Evolutionary conservation across 345 rosid species (phyloP).

Genomic region (Excoecaria cochinchinensis): DNA sequence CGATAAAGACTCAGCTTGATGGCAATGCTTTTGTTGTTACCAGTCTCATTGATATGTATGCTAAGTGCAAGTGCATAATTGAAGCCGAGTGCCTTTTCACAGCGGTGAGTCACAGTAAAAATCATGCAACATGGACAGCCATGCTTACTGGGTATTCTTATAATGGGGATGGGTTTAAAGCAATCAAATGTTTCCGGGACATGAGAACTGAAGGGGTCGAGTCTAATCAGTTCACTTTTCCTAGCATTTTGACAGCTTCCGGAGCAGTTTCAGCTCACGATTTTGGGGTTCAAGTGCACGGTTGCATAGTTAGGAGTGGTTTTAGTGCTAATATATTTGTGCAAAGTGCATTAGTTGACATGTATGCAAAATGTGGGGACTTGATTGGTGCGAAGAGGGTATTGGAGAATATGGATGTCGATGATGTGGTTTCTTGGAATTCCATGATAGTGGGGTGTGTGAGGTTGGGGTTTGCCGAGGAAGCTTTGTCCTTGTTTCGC

Average conservation of each 20-base stretch:
- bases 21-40: slow-evolving; percentile 60
- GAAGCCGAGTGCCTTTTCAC: slow-evolving; percentile 71
- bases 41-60: slow-evolving; percentile 80
- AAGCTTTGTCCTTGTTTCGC: slow-evolving; percentile 61
- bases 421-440: slow-evolving; percentile 77
- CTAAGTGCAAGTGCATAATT: slow-evolving; percentile 54
- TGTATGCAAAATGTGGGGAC: slow-evolving; percentile 81
- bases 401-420: slow-evolving; percentile 47
- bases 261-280: slow-evolving; percentile 43
- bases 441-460: slow-evolving; percentile 76
- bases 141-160: slow-evolving; percentile 77
- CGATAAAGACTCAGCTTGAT: slow-evolving; percentile 52
- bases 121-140: slow-evolving; percentile 79
- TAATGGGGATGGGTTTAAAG: slow-evolving; percentile 54
- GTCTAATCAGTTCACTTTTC: slow-evolving; percentile 76
- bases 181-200: slow-evolving; percentile 57
- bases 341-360: slow-evolving; percentile 74
- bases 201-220: slow-evolving; percentile 57
- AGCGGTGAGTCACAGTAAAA: slow-evolving; percentile 38
- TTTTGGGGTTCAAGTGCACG: slow-evolving; percentile 74
- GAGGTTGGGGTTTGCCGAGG: slow-evolving; percentile 55
- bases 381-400: slow-evolving; percentile 53
- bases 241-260: slow-evolving; percentile 73
- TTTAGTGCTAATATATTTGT: slow-evolving; percentile 62
- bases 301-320: slow-evolving; percentile 64